Evolutionary conservation across 139 green algal genomes (phyloP).

Genomic region (Chlorella sp.): DNA sequence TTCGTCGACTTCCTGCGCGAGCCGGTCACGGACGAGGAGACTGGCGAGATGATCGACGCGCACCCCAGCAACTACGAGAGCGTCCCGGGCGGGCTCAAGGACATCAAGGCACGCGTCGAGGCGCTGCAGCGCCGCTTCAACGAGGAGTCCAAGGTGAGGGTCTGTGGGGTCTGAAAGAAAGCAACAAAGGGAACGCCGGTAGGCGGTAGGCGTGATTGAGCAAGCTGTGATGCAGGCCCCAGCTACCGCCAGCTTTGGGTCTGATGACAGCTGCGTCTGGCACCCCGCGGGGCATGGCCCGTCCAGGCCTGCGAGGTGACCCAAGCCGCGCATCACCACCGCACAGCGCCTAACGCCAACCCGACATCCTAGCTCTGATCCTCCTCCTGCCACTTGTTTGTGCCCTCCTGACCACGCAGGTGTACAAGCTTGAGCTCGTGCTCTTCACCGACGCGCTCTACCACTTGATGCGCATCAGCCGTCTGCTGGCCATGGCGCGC

Average conservation of each 20-base stretch:
- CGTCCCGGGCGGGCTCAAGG: slow-evolving; percentile 57
- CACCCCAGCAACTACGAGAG: slow-evolving; percentile 85
- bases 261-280: neutral
- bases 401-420: too few species aligned
- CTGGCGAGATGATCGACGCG: slow-evolving; percentile 39
- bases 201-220: too few species aligned
- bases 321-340: too few species aligned
- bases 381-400: too few species aligned
- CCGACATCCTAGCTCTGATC: too few species aligned
- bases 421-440: slow-evolving; percentile 82
- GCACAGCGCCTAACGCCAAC: too few species aligned
- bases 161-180: too few species aligned
- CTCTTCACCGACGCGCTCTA: slow-evolving; percentile 89
- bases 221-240: too few species aligned
- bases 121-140: slow-evolving; percentile 73
- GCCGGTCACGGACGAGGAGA: slow-evolving; percentile 74
- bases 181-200: neutral
- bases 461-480: slow-evolving; percentile 84
- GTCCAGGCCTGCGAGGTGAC: too few species aligned
- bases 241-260: neutral
- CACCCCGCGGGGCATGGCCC: too few species aligned
- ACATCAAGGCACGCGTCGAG: slow-evolving; percentile 64
- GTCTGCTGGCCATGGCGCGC: slow-evolving; percentile 80
- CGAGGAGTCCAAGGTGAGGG: slow-evolving; percentile 65
- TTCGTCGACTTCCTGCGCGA: slow-evolving; percentile 95